Conservation (phyloP, 2,329 filamentous ascomycete genomes). For the Neofusicoccum sp. region DNA sequence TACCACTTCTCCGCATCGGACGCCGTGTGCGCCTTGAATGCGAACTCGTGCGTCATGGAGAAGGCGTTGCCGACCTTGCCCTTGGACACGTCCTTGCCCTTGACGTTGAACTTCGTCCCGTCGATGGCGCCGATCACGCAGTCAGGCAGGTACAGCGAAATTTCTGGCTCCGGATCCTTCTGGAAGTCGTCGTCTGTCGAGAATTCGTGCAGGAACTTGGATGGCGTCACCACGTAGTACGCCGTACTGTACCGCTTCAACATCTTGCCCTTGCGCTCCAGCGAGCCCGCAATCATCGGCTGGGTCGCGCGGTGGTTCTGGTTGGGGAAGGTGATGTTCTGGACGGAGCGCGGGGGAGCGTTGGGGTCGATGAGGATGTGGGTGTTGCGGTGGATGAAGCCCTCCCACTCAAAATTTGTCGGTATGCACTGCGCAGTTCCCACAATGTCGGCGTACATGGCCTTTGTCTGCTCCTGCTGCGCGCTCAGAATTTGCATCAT, state of each 20-base stretch:
- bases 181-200: conserved; percentile 81
- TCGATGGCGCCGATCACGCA: conserved; percentile 73
- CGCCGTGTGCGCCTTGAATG: conserved; percentile 84
- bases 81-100: conserved; percentile 88
- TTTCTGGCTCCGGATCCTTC: conserved; percentile 78
- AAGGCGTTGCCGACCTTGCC: conserved; percentile 78
- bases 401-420: conserved; percentile 87
- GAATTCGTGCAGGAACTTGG: conserved; percentile 93
- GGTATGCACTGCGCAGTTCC: conserved; percentile 75
- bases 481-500: conserved; percentile 80
- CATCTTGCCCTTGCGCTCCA: conserved; percentile 90
- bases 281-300: conserved; percentile 80
- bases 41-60: conserved; percentile 75
- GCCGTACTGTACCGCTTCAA: conserved; percentile 77
- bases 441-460: conserved; percentile 83
- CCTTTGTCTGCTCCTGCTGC: conserved; percentile 79
- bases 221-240: conserved; percentile 89
- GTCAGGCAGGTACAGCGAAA: conserved; percentile 90
- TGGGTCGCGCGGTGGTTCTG: conserved; percentile 79
- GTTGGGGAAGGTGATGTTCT: conserved; percentile 82
- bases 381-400: conserved; percentile 73
- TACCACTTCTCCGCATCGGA: conserved; percentile 85
- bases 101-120: conserved; percentile 88
- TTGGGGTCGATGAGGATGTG: conserved; percentile 77
- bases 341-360: conserved; percentile 71